These are phyloP conservation scores for Chalaropsis ovoidea DNA, from an alignment of 2,329 filamentous ascomycete species.

Conservation along the genomic window DNA sequence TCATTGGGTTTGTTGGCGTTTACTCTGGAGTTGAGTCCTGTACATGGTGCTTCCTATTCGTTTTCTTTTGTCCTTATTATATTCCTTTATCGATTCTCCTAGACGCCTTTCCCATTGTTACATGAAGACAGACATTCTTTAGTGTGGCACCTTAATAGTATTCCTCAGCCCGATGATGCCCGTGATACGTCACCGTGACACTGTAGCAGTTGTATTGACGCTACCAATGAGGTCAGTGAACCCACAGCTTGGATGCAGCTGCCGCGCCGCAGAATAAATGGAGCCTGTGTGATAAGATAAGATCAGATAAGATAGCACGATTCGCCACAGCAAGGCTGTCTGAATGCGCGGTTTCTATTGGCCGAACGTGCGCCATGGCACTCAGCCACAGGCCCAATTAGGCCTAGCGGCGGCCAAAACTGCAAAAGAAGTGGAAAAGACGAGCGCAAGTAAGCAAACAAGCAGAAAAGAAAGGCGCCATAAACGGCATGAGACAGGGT, in stretches of 20 bases:
- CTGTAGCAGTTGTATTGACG: not conserved
- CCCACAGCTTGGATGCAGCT: not conserved
- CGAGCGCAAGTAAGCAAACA: not conserved
- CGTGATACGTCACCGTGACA: not conserved
- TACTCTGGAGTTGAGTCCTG: slow-evolving; percentile 1
- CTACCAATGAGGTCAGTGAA: slow-evolving; percentile 14
- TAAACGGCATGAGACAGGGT: slow-evolving; percentile 12
- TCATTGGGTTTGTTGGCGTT: slow-evolving; percentile 8
- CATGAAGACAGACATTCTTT: slow-evolving; percentile 9
- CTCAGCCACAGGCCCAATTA: slow-evolving; percentile 14
- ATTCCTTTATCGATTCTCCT: not conserved
- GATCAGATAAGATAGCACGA: slow-evolving; percentile 1
- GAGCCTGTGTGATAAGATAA: not conserved
- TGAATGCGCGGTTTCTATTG: not conserved
- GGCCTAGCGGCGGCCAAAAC: slow-evolving; percentile 13
- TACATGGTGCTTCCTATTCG: not conserved
- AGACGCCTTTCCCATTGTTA: not conserved
- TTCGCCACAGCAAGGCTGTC: not conserved
- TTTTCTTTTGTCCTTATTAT: not conserved
- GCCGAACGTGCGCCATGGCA: not conserved
- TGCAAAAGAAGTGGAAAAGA: slow-evolving; percentile 13
- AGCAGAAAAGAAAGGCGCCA: slow-evolving; percentile 1
- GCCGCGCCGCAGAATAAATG: not conserved
- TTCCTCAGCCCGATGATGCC: not conserved
- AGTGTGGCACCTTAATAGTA: not conserved